A percentile compares a stretch with the other conserved stretches of the same genome.
Conservation (phyloP, 2,329 filamentous ascomycete genomes). For the Aspergillaceae sp. region DNA sequence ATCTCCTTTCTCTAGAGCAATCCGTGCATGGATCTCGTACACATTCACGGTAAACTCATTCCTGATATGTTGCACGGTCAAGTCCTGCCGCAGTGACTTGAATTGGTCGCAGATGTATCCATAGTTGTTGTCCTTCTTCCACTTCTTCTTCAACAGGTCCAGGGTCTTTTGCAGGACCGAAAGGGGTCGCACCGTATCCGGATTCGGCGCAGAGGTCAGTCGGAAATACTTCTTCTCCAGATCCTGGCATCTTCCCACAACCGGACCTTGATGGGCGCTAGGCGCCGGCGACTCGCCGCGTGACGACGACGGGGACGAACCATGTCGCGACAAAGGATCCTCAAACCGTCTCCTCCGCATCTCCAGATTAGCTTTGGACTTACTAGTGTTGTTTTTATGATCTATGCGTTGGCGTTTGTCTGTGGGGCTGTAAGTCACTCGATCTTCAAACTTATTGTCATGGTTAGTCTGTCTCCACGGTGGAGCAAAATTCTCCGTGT, state of each 20-base stretch:
- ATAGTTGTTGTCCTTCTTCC: slow-evolving; percentile 89
- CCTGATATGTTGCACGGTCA: slow-evolving; percentile 95
- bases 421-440: slow-evolving; percentile 57
- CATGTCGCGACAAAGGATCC: slow-evolving; percentile 36
- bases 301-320: slow-evolving; percentile 32
- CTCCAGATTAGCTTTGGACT: slow-evolving; percentile 79
- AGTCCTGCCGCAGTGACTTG: slow-evolving; percentile 94
- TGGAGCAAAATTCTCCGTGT: slow-evolving; percentile 43
- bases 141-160: slow-evolving; percentile 86
- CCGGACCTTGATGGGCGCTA: slow-evolving; percentile 51
- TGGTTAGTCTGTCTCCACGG: slow-evolving; percentile 70
- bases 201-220: slow-evolving; percentile 79
- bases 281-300: slow-evolving; percentile 42
- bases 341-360: slow-evolving; percentile 86
- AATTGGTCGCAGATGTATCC: slow-evolving; percentile 98
- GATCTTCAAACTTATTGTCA: slow-evolving; percentile 58
- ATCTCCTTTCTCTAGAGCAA: slow-evolving; percentile 95
- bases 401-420: slow-evolving; percentile 44
- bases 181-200: slow-evolving; percentile 80
- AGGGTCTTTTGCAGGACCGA: slow-evolving; percentile 71
- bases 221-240: slow-evolving; percentile 94
- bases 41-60: slow-evolving; percentile 94
- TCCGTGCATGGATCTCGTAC: slow-evolving; percentile 95
- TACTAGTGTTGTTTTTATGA: slow-evolving; percentile 58
- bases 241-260: slow-evolving; percentile 73